These are phyloP conservation scores for Aspergillus awamori DNA, from an alignment of 2,329 filamentous ascomycete genomes.

Conservation along the genomic window DNA sequence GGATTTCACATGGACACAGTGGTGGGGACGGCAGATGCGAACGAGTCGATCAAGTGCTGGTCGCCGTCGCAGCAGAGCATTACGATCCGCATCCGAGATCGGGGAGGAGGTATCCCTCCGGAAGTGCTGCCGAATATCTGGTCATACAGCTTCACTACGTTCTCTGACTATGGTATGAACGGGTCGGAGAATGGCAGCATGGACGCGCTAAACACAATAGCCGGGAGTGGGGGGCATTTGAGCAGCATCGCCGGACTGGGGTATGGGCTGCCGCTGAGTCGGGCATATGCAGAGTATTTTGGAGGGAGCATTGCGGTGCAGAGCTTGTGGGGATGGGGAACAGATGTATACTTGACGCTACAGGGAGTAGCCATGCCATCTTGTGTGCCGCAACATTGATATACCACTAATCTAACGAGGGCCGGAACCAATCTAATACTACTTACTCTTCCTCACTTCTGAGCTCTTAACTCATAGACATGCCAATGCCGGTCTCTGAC, in stretches of 20 bases:
- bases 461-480: background rate
- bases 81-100: slow-evolving; percentile 91
- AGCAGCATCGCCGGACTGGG: slow-evolving; percentile 91
- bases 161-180: slow-evolving; percentile 66
- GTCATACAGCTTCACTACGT: slow-evolving; percentile 97
- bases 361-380: slow-evolving; percentile 57
- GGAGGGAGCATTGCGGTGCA: slow-evolving; percentile 94
- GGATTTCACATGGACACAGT: slow-evolving; percentile 36
- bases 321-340: slow-evolving; percentile 91
- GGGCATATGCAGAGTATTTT: slow-evolving; percentile 98
- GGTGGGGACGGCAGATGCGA: slow-evolving; percentile 32
- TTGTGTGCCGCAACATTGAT: background rate
- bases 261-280: slow-evolving; percentile 85
- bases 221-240: slow-evolving; percentile 68
- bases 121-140: slow-evolving; percentile 85
- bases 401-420: background rate
- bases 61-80: slow-evolving; percentile 70
- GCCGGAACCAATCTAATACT: background rate
- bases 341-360: slow-evolving; percentile 66
- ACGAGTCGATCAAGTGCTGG: slow-evolving; percentile 37
- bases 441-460: background rate
- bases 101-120: slow-evolving; percentile 88
- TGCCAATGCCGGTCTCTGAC: background rate
- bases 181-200: slow-evolving; percentile 56
- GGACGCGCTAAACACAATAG: slow-evolving; percentile 75